A percentile compares a stretch with the other conserved stretches of the same genome.
Evolutionary conservation across 2,329 filamentous ascomycete genomes (phyloP).

Genomic region (Sporothrix euskadiensis): DNA sequence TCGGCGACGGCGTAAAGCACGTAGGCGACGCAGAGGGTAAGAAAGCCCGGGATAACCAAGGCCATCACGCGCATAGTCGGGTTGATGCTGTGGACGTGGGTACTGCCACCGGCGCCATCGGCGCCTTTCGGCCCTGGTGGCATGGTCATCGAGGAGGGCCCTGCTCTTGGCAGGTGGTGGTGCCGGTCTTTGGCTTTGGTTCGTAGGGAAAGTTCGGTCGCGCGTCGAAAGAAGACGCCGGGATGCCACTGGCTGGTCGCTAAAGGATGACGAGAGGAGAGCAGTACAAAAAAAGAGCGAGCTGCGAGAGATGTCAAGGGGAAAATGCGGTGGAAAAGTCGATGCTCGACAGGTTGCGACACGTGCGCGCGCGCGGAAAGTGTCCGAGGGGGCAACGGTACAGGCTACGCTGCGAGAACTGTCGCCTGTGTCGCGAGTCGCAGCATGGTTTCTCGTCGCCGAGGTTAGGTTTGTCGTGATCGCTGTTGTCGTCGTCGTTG

Average conservation of each 20-base stretch:
- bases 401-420: not conserved
- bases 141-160: not conserved
- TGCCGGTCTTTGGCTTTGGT: not conserved
- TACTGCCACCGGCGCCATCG: not conserved
- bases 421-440: slow-evolving; percentile 6
- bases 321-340: not conserved
- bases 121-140: not conserved
- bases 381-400: not conserved
- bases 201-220: too few relatives aligned
- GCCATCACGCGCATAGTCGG: slow-evolving; percentile 27
- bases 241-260: not conserved
- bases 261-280: not conserved
- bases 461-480: not conserved
- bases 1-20: slow-evolving; percentile 70
- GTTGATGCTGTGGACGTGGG: slow-evolving; percentile 29
- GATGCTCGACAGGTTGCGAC: not conserved
- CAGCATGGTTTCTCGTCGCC: slow-evolving; percentile 9
- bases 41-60: slow-evolving; percentile 64
- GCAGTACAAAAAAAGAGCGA: not conserved
- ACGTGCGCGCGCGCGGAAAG: not conserved
- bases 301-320: not conserved
- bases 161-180: too few relatives aligned
- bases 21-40: slow-evolving; percentile 67
- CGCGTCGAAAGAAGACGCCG: not conserved
- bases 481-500: not conserved